Percentiles rank a stretch among this genome's conserved stretches.
Conservation (phyloP, 495 filamentous ascomycete genomes). For the Penicillium daleae region DNA sequence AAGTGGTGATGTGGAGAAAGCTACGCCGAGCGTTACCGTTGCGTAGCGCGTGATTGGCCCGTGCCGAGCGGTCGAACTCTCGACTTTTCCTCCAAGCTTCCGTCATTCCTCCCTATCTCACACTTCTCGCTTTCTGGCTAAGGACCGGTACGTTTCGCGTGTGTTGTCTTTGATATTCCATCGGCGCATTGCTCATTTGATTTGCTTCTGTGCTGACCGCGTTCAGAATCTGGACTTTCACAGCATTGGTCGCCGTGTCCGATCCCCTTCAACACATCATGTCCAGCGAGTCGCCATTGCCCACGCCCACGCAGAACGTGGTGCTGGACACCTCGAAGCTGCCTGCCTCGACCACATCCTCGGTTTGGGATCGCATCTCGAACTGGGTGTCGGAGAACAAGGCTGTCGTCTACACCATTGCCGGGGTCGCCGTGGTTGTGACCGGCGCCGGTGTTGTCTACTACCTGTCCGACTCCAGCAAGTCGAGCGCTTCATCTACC, state of each 20-base stretch:
- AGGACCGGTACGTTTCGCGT: conserved; percentile 26
- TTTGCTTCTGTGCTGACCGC: conserved; percentile 9
- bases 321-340: conserved; percentile 55
- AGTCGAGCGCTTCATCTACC: conserved; percentile 25
- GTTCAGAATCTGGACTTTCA: conserved; percentile 26
- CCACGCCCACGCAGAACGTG: conserved; percentile 45
- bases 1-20: conserved; percentile 29
- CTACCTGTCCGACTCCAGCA: conserved; percentile 65
- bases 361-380: conserved; percentile 85
- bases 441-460: conserved; percentile 90
- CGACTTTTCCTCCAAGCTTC: conserved; percentile 43
- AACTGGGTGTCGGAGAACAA: conserved; percentile 96
- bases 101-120: conserved; percentile 39
- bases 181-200: neutral
- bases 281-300: conserved; percentile 46
- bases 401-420: conserved; percentile 91
- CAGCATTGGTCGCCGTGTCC: conserved; percentile 28
- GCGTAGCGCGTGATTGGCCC: conserved; percentile 44
- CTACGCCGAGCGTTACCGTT: conserved; percentile 21
- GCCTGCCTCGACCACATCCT: conserved; percentile 58
- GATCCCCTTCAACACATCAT: conserved; percentile 39
- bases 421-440: conserved; percentile 88
- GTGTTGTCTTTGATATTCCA: neutral
- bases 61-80: conserved; percentile 29
- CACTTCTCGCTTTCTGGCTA: conserved; percentile 28